Percentiles rank a stretch among this genome's conserved stretches.
Conservation (phyloP, 2,329 filamentous ascomycete genomes). For the Trichoderma endophyticum region DNA sequence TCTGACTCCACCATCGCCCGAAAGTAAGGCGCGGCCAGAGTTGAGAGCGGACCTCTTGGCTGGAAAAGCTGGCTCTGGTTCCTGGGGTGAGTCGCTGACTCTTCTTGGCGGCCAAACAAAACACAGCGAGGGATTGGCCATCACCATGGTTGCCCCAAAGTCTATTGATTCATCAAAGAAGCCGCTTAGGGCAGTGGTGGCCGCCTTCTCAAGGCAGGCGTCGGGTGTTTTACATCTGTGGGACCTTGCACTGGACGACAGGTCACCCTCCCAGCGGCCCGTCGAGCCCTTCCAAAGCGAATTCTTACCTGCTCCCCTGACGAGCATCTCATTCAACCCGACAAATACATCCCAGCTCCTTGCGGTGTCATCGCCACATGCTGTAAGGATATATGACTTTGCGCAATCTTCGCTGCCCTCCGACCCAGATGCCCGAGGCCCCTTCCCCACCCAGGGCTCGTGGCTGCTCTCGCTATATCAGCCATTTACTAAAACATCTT, state of each 20-base stretch:
- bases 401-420: slow-evolving; percentile 49
- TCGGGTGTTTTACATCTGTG: slow-evolving; percentile 57
- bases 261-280: slow-evolving; percentile 28
- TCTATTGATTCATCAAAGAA: slow-evolving; percentile 37
- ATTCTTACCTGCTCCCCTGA: slow-evolving; percentile 53
- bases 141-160: slow-evolving; percentile 48
- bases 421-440: slow-evolving; percentile 49
- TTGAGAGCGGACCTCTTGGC: slow-evolving; percentile 50
- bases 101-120: slow-evolving; percentile 52
- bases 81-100: slow-evolving; percentile 60
- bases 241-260: slow-evolving; percentile 51
- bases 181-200: slow-evolving; percentile 50
- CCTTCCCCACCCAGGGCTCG: slow-evolving; percentile 57
- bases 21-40: slow-evolving; percentile 55
- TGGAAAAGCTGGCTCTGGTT: slow-evolving; percentile 55
- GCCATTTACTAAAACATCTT: slow-evolving; percentile 49
- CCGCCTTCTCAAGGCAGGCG: slow-evolving; percentile 58
- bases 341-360: slow-evolving; percentile 57
- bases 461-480: slow-evolving; percentile 63
- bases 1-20: slow-evolving; percentile 58
- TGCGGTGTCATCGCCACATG: slow-evolving; percentile 52
- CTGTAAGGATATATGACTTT: slow-evolving; percentile 62
- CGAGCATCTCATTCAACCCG: slow-evolving; percentile 59
- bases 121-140: slow-evolving; percentile 53
- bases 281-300: slow-evolving; percentile 58